Percentiles rank a stretch among this genome's conserved stretches.
Evolutionary conservation across 495 filamentous ascomycete genomes (phyloP).

Genomic region (Pseudoneurospora amorphoporcata): DNA sequence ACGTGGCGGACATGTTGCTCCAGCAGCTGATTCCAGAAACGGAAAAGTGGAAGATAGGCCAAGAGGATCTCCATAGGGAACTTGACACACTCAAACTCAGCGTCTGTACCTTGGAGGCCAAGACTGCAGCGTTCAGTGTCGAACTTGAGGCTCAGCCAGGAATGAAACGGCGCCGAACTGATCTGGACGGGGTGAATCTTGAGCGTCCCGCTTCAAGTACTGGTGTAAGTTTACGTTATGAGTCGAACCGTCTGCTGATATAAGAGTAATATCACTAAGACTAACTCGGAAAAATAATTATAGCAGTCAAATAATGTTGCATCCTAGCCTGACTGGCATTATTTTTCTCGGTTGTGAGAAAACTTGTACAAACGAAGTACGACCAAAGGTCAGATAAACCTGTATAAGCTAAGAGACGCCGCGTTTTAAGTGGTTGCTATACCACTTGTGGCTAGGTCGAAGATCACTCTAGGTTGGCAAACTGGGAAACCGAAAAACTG

Average conservation of each 20-base stretch:
- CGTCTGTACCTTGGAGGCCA: background rate
- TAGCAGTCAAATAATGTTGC: background rate
- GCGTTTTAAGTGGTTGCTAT: background rate
- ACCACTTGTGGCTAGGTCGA: background rate
- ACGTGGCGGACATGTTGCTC: constrained; percentile 16
- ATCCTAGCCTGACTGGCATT: background rate
- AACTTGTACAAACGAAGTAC: background rate
- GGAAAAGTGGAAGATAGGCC: background rate
- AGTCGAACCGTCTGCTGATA: background rate
- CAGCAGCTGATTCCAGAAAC: constrained; percentile 7
- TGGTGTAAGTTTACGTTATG: background rate
- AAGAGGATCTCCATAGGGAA: background rate
- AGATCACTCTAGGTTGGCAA: background rate
- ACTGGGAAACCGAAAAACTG: background rate
- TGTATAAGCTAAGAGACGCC: background rate
- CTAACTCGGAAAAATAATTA: background rate
- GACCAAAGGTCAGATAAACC: background rate
- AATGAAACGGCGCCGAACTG: background rate
- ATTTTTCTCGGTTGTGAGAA: background rate
- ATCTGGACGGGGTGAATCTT: background rate
- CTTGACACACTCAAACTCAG: background rate
- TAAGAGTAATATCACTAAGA: background rate
- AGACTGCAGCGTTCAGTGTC: background rate
- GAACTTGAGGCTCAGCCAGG: background rate
- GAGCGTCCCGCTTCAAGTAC: background rate